Conservation (phyloP, 2,329 filamentous ascomycete genomes). For the Xylaria polymorpha region DNA sequence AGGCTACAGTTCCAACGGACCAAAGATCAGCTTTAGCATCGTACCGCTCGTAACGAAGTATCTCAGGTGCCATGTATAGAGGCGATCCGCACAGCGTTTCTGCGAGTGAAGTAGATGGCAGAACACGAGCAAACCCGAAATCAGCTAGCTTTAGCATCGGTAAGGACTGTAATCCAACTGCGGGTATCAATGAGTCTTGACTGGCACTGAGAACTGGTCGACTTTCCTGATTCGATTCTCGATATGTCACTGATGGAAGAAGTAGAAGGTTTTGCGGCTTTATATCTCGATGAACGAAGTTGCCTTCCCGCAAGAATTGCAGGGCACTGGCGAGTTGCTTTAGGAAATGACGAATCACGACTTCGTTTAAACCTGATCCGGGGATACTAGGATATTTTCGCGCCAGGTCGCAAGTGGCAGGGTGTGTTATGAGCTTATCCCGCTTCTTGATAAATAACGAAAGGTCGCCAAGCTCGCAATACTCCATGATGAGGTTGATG, state of each 20-base stretch:
- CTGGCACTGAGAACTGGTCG: slow-evolving; percentile 81
- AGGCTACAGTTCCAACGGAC: slow-evolving; percentile 96
- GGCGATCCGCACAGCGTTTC: slow-evolving; percentile 97
- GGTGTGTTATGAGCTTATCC: slow-evolving; percentile 80
- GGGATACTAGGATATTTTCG: slow-evolving; percentile 88
- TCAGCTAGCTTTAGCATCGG: slow-evolving; percentile 98
- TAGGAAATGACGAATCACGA: slow-evolving; percentile 94
- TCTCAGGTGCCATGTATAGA: slow-evolving; percentile 98
- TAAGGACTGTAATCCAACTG: slow-evolving; percentile 82
- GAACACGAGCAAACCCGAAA: slow-evolving; percentile 95
- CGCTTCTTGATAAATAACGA: slow-evolving; percentile 97
- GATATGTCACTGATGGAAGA: slow-evolving; percentile 81
- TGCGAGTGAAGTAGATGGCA: slow-evolving; percentile 90
- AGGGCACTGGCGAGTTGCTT: slow-evolving; percentile 95
- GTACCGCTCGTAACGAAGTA: slow-evolving; percentile 95
- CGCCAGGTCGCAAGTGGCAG: slow-evolving; percentile 88
- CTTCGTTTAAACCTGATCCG: slow-evolving; percentile 91
- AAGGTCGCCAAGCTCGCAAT: slow-evolving; percentile 93
- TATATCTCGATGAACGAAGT: slow-evolving; percentile 95
- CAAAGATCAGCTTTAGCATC: slow-evolving; percentile 96
- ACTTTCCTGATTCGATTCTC: slow-evolving; percentile 68
- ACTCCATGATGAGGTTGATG: slow-evolving; percentile 99
- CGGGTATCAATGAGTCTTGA: slow-evolving; percentile 82
- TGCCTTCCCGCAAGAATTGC: slow-evolving; percentile 84
- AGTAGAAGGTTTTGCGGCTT: slow-evolving; percentile 97